A percentile compares a stretch with the other conserved stretches of the same genome.
Evolutionary conservation across 2,329 filamentous ascomycete species (phyloP).

Genomic region (Grosmannia huntii): DNA sequence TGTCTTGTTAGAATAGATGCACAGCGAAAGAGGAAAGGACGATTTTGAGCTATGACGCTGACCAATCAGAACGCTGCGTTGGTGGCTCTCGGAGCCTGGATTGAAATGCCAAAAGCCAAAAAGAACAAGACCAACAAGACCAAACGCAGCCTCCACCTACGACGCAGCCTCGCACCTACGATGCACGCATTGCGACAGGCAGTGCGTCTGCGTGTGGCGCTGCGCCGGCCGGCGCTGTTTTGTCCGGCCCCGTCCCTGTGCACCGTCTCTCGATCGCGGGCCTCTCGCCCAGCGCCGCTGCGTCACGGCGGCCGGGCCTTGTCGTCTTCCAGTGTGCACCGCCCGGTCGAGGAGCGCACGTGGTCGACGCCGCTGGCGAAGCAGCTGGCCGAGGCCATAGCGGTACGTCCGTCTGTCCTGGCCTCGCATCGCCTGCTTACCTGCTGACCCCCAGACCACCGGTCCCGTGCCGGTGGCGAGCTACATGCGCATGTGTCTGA

Average conservation of each 20-base stretch:
- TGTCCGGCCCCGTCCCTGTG: neutral
- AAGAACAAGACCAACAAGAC: neutral
- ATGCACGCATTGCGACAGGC: neutral
- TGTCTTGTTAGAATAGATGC: no score
- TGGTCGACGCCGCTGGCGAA: conserved; percentile 93
- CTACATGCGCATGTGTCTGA: conserved; percentile 98
- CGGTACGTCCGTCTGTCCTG: no score
- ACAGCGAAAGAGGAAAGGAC: no score
- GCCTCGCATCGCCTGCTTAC: neutral
- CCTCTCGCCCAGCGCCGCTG: no score
- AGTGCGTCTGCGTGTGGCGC: neutral
- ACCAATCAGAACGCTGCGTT: conserved; percentile 1
- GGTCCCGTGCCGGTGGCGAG: conserved; percentile 84
- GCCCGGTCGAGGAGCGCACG: conserved; percentile 34
- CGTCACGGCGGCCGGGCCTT: conserved; percentile 11
- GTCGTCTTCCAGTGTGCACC: conserved; percentile 15
- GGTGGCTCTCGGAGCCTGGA: no score
- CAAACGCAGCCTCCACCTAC: neutral
- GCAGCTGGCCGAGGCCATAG: conserved; percentile 74
- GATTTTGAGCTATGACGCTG: neutral
- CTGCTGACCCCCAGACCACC: conserved; percentile 39
- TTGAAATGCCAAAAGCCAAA: neutral
- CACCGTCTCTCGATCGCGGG: neutral
- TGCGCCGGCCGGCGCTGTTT: no score
- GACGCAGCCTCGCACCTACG: no score